Conservation (phyloP, 768 basidiomycete species). For the Multifurca ochricompacta region DNA sequence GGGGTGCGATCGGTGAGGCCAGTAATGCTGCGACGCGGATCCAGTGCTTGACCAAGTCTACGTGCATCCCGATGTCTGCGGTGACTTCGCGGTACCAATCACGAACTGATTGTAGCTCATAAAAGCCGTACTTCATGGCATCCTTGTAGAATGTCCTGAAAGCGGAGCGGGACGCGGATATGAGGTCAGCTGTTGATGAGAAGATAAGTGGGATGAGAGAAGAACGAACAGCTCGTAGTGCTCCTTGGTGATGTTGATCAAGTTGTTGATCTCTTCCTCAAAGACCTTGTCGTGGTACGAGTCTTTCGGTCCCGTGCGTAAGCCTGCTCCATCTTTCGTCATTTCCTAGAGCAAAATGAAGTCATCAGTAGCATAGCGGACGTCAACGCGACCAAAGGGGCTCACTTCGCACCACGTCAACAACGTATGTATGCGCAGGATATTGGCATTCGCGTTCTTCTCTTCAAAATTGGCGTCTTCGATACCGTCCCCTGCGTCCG, state of each 20-base stretch:
- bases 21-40: slow-evolving; percentile 75
- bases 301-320: slow-evolving; percentile 67
- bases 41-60: slow-evolving; percentile 79
- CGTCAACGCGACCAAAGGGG: background rate
- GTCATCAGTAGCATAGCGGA: background rate
- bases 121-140: slow-evolving; percentile 91
- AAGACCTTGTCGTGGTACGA: slow-evolving; percentile 82
- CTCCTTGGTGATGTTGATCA: slow-evolving; percentile 73
- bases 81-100: slow-evolving; percentile 97
- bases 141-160: slow-evolving; percentile 95
- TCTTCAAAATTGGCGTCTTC: slow-evolving; percentile 99
- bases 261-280: slow-evolving; percentile 81
- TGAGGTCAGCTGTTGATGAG: background rate
- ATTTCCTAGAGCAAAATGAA: slow-evolving; percentile 69
- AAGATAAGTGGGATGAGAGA: background rate
- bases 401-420: slow-evolving; percentile 86
- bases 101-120: slow-evolving; percentile 84
- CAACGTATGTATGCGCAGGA: slow-evolving; percentile 85
- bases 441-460: slow-evolving; percentile 95
- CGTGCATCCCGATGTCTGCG: slow-evolving; percentile 84
- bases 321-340: slow-evolving; percentile 55
- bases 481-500: slow-evolving; percentile 94
- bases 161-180: background rate
- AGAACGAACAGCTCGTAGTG: slow-evolving; percentile 71
- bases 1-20: slow-evolving; percentile 82